Evolutionary conservation across 176 grass and related monocot species (phyloP), one percentile per base, ranked within the genome.

Genomic region (Calamus simplicifolius): DNA sequence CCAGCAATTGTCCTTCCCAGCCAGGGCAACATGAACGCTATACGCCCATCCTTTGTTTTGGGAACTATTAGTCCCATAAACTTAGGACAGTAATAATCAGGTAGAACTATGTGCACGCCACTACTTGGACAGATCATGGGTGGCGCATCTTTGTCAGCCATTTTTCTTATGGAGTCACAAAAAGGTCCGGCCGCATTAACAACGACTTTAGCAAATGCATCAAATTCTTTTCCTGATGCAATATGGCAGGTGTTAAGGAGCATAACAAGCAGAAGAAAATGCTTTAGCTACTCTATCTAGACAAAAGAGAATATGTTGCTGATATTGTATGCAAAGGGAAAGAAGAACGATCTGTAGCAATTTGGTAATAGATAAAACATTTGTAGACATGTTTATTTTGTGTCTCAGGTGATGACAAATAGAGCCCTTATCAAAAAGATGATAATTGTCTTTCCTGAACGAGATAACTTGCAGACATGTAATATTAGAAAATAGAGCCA

Each of bases 1-100:
- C 92, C 87, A 3, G 84, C 81, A 65, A 97, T 59, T 0, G 92
- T 91, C 78, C 83, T 86, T 73, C 87, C 92, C 66, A 91, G 79
- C 92, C 92, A 97, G 23, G 92, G 92, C 48, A 97, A 73, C 92
- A 97, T 97, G 71, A 97, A 97, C 30, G 85, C 80, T 59, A 97
- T 73, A 75, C 92, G 85, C 43, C 87, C 92, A 90, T 97, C 92
- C 79, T 97, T 91, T 23, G 92, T 97, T 88, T 97, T 91, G 26
- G 92, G 92, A 60, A 97, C 87, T 67, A 97, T 97, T 64, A 97
- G 68, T 1, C 92, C 87, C 87, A 91, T 97, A 18, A 84, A 84
- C 56, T 97, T 84, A 30, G 84, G 92, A 52, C 84, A 97, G 68
- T 97, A 97, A 63, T 97, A 91, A 74, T 97, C 92, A 59, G 92